These are phyloP conservation scores for Phytophthora macrochlamydospora DNA, from an alignment of 352 stramenopile genomes.

Conservation along the genomic window DNA sequence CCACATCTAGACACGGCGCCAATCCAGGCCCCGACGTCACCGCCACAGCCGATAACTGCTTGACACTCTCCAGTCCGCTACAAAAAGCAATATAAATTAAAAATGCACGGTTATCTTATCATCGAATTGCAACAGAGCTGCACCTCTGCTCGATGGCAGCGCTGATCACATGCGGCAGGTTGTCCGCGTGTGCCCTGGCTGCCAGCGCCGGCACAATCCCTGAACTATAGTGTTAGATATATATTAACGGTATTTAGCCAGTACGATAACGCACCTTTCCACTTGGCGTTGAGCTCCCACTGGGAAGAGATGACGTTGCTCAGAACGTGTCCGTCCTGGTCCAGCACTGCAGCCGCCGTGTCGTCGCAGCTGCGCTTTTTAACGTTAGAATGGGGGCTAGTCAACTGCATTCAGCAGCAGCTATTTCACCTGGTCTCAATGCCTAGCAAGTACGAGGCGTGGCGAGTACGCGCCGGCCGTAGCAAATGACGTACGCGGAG, in stretches of 20 bases:
- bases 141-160: conserved; percentile 90
- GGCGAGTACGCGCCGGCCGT: conserved; percentile 11
- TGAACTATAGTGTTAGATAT: conserved; percentile 10
- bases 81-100: not conserved
- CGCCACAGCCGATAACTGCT: conserved; percentile 94
- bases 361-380: conserved; percentile 90
- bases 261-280: conserved; percentile 54
- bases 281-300: conserved; percentile 87
- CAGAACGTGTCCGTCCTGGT: conserved; percentile 91
- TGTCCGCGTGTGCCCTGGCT: conserved; percentile 92
- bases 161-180: conserved; percentile 94
- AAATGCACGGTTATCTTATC: not conserved
- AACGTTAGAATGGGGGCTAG: not conserved
- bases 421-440: conserved; percentile 90
- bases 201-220: conserved; percentile 97
- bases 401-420: not conserved
- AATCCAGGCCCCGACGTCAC: conserved; percentile 97
- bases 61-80: conserved; percentile 66
- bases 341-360: conserved; percentile 91
- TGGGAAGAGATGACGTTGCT: conserved; percentile 95
- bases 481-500: not conserved
- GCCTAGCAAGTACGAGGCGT: conserved; percentile 86
- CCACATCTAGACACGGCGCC: conserved; percentile 97
- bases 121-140: not conserved
- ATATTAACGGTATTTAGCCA: no score